phyloP scores from a whole-genome alignment of 345 rosid species.

The Dipteronia sinensis region DNA sequence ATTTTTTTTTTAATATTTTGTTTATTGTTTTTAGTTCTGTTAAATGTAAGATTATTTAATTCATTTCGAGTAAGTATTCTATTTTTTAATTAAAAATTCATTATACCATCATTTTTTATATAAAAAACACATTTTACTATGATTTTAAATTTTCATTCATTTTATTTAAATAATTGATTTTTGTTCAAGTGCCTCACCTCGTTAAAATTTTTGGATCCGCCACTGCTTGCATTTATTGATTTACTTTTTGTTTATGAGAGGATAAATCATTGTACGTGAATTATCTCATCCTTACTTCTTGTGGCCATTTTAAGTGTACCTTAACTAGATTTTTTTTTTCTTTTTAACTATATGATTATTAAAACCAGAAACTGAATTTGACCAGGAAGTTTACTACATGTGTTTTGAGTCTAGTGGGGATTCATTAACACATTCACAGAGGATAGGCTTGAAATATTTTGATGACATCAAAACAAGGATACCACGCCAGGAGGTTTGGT shows the following conservation, averaged over 20 bases:
- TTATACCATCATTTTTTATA: too few species aligned
- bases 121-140: too few species aligned
- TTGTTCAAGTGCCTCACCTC: too few species aligned
- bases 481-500: constrained; percentile 80
- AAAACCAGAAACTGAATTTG: background rate
- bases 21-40: too few species aligned
- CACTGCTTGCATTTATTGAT: constrained; percentile 11
- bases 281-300: background rate
- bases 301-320: background rate
- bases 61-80: too few species aligned
- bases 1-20: too few species aligned
- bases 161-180: too few species aligned
- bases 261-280: background rate
- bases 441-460: constrained; percentile 87
- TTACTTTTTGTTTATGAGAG: background rate
- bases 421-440: constrained; percentile 78
- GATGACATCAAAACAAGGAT: constrained; percentile 83
- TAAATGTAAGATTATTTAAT: too few species aligned
- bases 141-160: too few species aligned
- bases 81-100: too few species aligned
- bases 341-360: background rate
- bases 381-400: background rate
- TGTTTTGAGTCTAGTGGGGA: constrained; percentile 38
- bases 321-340: background rate
- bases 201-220: too few species aligned